Conservation (phyloP, 169 alveolate species). For the Blepharisma undulans region DNA sequence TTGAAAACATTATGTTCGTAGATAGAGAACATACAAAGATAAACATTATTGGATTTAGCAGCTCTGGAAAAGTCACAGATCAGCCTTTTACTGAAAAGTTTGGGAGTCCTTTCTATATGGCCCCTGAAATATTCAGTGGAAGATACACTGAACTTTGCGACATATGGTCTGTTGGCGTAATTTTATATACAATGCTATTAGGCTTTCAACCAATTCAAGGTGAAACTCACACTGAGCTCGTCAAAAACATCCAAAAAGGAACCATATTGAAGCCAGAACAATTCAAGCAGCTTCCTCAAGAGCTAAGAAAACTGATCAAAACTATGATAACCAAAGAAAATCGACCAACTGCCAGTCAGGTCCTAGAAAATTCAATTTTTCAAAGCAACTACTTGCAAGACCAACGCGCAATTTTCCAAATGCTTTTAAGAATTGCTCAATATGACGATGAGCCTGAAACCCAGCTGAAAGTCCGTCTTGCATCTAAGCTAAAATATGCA, state of each 20-base stretch:
- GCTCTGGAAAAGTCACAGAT: conserved; percentile 34
- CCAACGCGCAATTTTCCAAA: neutral
- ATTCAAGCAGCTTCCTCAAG: neutral
- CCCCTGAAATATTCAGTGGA: conserved; percentile 67
- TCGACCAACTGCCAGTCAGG: neutral
- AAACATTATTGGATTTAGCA: conserved; percentile 70
- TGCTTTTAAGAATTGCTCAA: neutral
- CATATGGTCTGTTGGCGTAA: conserved; percentile 70
- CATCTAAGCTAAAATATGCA: neutral
- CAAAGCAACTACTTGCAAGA: neutral
- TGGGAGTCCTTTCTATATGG: conserved; percentile 55
- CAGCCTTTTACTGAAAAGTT: conserved; percentile 21
- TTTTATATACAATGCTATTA: conserved; percentile 47
- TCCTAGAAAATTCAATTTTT: neutral
- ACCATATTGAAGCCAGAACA: neutral
- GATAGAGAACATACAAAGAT: conserved; percentile 58
- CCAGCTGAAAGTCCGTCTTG: neutral
- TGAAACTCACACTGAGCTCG: neutral
- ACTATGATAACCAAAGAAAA: neutral
- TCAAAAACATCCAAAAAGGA: conserved; percentile 32
- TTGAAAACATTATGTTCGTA: conserved; percentile 70
- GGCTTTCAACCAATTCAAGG: conserved; percentile 54
- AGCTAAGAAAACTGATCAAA: neutral
- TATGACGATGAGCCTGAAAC: neutral
- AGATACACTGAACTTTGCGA: conserved; percentile 64